These are phyloP conservation scores for Uncinocarpus reesii DNA, from an alignment of 2,329 filamentous ascomycete genomes.

Conservation along the genomic window DNA sequence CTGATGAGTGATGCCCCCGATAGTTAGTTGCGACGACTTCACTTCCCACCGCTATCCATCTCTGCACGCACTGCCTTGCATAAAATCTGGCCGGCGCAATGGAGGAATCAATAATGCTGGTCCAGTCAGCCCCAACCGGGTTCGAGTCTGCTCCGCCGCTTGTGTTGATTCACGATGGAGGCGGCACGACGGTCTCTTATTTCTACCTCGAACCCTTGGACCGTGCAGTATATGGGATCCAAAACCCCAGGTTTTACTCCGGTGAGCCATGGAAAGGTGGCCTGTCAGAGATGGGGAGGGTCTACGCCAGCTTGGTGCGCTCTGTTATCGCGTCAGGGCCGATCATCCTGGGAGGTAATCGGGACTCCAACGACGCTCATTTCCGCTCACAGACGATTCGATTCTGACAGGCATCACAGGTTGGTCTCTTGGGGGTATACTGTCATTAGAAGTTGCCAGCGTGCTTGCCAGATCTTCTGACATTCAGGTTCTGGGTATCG, in stretches of 20 bases:
- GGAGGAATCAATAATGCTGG: conserved; percentile 15
- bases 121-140: conserved; percentile 13
- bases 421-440: conserved; percentile 20
- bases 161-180: conserved; percentile 51
- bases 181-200: conserved; percentile 51
- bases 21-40: no score
- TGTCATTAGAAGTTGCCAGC: conserved; percentile 19
- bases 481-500: conserved; percentile 16
- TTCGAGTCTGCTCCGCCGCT: conserved; percentile 32
- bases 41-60: no score
- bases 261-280: conserved; percentile 43
- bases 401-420: conserved; percentile 12
- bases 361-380: background rate
- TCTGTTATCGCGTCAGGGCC: conserved; percentile 15
- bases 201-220: conserved; percentile 43
- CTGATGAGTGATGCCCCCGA: no score
- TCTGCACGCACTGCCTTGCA: no score
- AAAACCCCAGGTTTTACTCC: conserved; percentile 45
- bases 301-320: conserved; percentile 42
- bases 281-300: conserved; percentile 45
- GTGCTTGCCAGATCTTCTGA: conserved; percentile 14
- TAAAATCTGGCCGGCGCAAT: no score
- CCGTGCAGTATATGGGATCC: conserved; percentile 45
- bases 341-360: conserved; percentile 18
- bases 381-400: no score